Conservation (phyloP, 2,329 filamentous ascomycete species). For the Tolypocladium tundrense region DNA sequence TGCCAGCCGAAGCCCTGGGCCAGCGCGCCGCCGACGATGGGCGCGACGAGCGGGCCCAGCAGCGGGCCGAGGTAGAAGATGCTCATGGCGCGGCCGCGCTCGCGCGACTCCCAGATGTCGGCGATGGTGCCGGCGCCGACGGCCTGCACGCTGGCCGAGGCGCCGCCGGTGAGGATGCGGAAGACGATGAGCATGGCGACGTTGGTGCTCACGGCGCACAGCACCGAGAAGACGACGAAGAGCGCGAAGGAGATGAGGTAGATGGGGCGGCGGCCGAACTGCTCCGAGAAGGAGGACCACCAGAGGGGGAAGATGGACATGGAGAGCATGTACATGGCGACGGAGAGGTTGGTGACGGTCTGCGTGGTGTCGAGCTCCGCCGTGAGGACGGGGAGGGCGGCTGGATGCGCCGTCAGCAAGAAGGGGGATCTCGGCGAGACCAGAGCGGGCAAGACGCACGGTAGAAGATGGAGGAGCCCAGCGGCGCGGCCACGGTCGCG, state of each 20-base stretch:
- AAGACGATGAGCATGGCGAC: conserved; percentile 71
- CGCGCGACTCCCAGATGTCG: conserved; percentile 64
- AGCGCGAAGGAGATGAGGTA: conserved; percentile 66
- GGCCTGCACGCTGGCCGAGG: conserved; percentile 70
- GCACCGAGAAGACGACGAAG: conserved; percentile 60
- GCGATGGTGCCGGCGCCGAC: conserved; percentile 77
- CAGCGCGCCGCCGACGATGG: conserved; percentile 68
- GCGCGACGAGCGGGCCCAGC: conserved; percentile 62
- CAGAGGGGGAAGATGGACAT: conserved; percentile 81
- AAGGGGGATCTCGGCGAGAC: neutral
- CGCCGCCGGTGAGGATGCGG: conserved; percentile 63
- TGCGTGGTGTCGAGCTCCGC: conserved; percentile 49
- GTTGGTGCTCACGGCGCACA: conserved; percentile 57
- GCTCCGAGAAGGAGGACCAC: conserved; percentile 78
- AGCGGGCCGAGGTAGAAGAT: conserved; percentile 74
- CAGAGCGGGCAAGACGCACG: conserved; percentile 25
- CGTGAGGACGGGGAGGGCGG: conserved; percentile 56
- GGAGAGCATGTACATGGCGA: conserved; percentile 71
- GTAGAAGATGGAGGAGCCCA: conserved; percentile 78
- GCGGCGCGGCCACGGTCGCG: conserved; percentile 66
- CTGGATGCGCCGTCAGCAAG: conserved; percentile 26
- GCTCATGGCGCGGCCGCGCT: conserved; percentile 72
- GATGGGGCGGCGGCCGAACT: conserved; percentile 62
- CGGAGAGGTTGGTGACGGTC: conserved; percentile 63
- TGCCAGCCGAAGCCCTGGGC: conserved; percentile 62